These are phyloP conservation scores for Hamamelis virginiana DNA, from an alignment of 164 flowering plant species.

Conservation along the genomic window DNA sequence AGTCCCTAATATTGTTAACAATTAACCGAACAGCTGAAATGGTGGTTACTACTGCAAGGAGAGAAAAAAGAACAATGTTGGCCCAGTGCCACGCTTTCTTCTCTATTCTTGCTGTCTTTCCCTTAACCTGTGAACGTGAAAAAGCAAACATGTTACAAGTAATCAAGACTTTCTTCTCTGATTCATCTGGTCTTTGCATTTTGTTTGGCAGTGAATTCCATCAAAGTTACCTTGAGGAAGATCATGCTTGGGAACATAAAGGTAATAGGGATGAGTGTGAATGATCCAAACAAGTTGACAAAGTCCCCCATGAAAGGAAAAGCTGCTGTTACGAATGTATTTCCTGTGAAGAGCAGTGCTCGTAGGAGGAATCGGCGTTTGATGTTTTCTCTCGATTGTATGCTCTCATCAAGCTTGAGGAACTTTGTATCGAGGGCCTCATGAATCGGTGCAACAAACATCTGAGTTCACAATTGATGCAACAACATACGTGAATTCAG, in stretches of 20 bases:
- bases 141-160: too few species aligned
- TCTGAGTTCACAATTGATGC: conserved; percentile 24
- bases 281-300: conserved; percentile 50
- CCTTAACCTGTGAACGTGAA: conserved; percentile 35
- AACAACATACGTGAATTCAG: too few species aligned
- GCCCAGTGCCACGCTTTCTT: conserved; percentile 47
- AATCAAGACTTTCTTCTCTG: background rate
- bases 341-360: conserved; percentile 27
- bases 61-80: conserved; percentile 31
- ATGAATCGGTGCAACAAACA: conserved; percentile 50
- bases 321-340: conserved; percentile 47
- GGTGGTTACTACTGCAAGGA: conserved; percentile 33
- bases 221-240: conserved; percentile 40
- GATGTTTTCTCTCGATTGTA: conserved; percentile 32
- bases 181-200: background rate
- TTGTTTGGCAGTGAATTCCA: background rate
- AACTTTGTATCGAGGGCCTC: conserved; percentile 58
- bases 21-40: conserved; percentile 38
- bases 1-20: conserved; percentile 19
- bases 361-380: conserved; percentile 35
- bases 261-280: conserved; percentile 44
- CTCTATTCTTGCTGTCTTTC: conserved; percentile 30
- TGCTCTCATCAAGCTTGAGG: conserved; percentile 30
- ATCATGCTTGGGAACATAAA: conserved; percentile 63
- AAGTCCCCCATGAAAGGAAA: conserved; percentile 66